Conservation (phyloP, 2,329 filamentous ascomycete species). For the Alternaria sp. region DNA sequence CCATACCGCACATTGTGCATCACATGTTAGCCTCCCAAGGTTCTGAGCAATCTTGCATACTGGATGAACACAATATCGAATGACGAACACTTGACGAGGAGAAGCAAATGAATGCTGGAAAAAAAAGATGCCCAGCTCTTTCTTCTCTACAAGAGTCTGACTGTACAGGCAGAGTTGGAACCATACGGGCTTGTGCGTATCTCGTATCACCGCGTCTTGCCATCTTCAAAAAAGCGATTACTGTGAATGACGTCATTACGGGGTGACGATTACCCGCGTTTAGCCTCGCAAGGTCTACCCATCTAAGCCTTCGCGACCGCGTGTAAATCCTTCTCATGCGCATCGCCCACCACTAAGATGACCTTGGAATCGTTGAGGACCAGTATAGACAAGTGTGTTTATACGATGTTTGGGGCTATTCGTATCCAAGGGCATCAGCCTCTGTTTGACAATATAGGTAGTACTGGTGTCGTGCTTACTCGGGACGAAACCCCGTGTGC, state of each 20-base stretch:
- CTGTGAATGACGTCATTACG: not conserved
- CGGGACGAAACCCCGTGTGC: not conserved
- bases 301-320: not conserved
- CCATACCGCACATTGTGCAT: not conserved
- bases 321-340: not conserved
- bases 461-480: not conserved
- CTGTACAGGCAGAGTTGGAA: not conserved
- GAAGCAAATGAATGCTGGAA: not conserved
- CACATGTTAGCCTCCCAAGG: not conserved
- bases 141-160: not conserved
- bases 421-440: not conserved
- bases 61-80: not conserved
- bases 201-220: not conserved
- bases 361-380: not conserved
- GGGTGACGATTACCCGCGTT: not conserved
- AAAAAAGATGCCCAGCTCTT: not conserved
- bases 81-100: not conserved
- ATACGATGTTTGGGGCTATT: not conserved
- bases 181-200: not conserved
- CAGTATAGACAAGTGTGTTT: not conserved
- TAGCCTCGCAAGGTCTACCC: slow-evolving; percentile 6
- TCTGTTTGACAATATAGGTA: not conserved
- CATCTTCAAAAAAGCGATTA: not conserved
- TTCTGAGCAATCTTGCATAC: not conserved
- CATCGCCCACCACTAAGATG: not conserved